phyloP scores from a whole-genome alignment of 768 basidiomycete species.

The Hydnum rufescens region DNA sequence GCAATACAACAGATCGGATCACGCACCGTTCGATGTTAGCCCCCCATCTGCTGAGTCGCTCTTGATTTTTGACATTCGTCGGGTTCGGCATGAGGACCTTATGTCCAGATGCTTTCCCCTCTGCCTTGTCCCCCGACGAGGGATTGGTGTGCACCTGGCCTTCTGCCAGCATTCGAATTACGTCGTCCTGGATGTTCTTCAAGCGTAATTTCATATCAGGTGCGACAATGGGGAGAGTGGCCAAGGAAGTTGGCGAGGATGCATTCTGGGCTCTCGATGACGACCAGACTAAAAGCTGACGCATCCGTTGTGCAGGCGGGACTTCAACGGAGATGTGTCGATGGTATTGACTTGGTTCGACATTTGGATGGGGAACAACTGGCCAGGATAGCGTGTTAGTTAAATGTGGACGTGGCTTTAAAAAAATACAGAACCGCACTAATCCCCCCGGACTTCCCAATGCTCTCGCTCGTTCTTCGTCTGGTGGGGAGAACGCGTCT shows the following conservation, averaged over 20 bases:
- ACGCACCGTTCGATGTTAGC: background rate
- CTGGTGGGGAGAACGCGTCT: too few relatives aligned
- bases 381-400: background rate
- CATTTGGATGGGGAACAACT: background rate
- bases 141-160: background rate
- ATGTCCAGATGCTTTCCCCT: background rate
- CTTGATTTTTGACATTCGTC: background rate
- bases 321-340: background rate
- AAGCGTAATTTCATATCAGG: background rate
- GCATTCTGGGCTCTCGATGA: background rate
- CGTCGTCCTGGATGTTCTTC: background rate
- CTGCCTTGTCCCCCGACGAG: background rate
- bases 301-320: background rate
- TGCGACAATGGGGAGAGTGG: background rate
- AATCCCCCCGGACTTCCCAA: background rate
- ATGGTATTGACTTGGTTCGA: background rate
- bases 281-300: background rate
- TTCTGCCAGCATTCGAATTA: background rate
- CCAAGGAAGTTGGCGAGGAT: background rate
- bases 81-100: background rate
- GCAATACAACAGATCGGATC: background rate
- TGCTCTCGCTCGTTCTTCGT: too few relatives aligned
- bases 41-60: background rate
- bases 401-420: background rate
- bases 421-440: background rate